Evolutionary conservation across 23 red algal species (phyloP).

Genomic region (Gracilaria vermiculophylla): DNA sequence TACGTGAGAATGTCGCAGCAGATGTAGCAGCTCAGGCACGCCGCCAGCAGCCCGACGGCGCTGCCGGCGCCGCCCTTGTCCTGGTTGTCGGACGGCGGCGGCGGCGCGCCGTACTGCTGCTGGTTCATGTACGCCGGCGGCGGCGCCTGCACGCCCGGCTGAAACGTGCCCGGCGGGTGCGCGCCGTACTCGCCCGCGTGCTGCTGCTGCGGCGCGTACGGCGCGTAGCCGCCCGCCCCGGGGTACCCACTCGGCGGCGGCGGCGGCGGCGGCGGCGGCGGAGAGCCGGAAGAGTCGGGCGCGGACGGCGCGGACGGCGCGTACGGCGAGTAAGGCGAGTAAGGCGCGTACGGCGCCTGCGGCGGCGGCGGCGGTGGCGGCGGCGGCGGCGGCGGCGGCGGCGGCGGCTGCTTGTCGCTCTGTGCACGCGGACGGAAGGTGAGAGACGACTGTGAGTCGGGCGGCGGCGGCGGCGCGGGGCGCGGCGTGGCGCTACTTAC

Average conservation of each 20-base stretch:
- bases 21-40: not conserved
- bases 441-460: too few species aligned
- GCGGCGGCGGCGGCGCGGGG: not conserved
- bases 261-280: not conserved
- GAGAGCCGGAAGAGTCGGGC: not conserved
- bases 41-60: not conserved
- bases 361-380: not conserved
- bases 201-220: not conserved
- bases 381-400: constrained; percentile 9
- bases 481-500: not conserved
- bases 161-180: not conserved
- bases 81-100: not conserved
- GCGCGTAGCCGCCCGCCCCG: not conserved
- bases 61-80: not conserved
- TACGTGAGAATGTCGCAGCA: constrained; percentile 11
- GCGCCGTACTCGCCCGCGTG: not conserved
- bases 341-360: not conserved
- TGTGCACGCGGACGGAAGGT: too few species aligned
- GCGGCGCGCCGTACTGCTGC: not conserved
- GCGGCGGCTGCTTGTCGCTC: too few species aligned
- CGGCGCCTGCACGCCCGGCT: constrained; percentile 3
- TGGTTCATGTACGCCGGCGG: constrained; percentile 6
- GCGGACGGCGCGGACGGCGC: not conserved
- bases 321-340: not conserved
- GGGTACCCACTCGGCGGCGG: not conserved